Conservation (phyloP, 768 basidiomycete genomes). For the Tylopilus vinaceipallidus region DNA sequence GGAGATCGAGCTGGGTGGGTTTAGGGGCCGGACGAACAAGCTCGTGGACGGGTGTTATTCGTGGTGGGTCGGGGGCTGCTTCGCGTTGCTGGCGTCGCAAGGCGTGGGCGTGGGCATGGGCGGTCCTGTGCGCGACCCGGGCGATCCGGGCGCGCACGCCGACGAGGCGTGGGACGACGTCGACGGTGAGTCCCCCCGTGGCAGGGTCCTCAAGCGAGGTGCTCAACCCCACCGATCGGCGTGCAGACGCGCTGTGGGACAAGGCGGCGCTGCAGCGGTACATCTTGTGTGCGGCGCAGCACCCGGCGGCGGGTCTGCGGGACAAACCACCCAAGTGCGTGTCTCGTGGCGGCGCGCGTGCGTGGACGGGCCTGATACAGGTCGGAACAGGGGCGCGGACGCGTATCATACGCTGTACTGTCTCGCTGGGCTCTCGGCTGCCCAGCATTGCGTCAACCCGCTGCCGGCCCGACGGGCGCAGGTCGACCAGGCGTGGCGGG, state of each 20-base stretch:
- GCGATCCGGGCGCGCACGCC: constrained; percentile 3
- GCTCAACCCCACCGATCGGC: not conserved
- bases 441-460: constrained; percentile 75
- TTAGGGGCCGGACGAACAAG: constrained; percentile 92
- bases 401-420: constrained; percentile 95
- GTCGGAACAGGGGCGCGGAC: constrained; percentile 67
- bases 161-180: constrained; percentile 66
- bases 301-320: constrained; percentile 79
- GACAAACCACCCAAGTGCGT: constrained; percentile 99
- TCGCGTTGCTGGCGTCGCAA: constrained; percentile 70
- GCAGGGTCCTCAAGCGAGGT: too few species aligned
- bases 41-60: constrained; percentile 99
- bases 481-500: constrained; percentile 40
- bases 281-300: constrained; percentile 82
- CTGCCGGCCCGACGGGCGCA: constrained; percentile 37
- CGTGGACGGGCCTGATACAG: not conserved
- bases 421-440: constrained; percentile 82
- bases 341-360: constrained; percentile 17
- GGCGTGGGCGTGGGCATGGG: constrained; percentile 35
- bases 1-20: constrained; percentile 85
- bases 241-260: constrained; percentile 49
- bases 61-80: constrained; percentile 98
- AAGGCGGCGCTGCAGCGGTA: constrained; percentile 81
- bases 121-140: not conserved
- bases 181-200: constrained; percentile 59